Percentiles rank a stretch among this genome's conserved stretches.
These are phyloP conservation scores for Podospora bellae-mahoneyi DNA, from an alignment of 495 filamentous ascomycete species.

Conservation along the genomic window DNA sequence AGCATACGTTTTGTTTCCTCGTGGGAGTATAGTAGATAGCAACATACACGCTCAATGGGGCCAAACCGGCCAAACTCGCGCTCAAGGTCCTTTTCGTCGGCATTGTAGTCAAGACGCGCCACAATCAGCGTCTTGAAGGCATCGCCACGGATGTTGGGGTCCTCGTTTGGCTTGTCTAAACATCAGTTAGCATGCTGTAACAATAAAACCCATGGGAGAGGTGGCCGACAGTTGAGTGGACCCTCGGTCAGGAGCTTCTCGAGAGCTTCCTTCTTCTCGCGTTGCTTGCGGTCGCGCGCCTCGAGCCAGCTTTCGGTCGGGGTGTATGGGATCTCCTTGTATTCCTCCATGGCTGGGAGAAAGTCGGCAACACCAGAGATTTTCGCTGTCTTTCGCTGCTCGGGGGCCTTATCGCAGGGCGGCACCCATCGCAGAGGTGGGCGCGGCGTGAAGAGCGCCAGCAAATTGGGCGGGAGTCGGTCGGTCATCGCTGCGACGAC, in stretches of 20 bases:
- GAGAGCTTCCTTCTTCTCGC: conserved; percentile 68
- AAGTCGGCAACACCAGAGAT: conserved; percentile 72
- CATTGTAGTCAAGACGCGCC: conserved; percentile 81
- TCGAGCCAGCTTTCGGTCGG: conserved; percentile 93
- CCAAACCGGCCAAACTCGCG: conserved; percentile 93
- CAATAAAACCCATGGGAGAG: conserved; percentile 1
- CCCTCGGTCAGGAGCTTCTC: conserved; percentile 64
- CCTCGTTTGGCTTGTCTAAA: conserved; percentile 66
- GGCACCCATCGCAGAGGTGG: conserved; percentile 88
- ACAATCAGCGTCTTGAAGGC: conserved; percentile 95
- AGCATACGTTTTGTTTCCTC: conserved; percentile 8
- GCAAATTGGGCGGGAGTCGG: conserved; percentile 86
- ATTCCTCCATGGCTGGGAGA: conserved; percentile 64
- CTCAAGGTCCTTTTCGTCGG: conserved; percentile 84
- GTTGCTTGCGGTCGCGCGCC: conserved; percentile 70
- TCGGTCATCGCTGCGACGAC: conserved; percentile 63
- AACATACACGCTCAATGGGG: conserved; percentile 82
- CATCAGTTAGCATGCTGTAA: conserved; percentile 11
- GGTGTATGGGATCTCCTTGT: conserved; percentile 68
- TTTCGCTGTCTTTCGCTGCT: conserved; percentile 69
- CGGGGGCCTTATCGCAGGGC: conserved; percentile 76
- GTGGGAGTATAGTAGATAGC: not conserved
- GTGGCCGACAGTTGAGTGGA: conserved; percentile 57
- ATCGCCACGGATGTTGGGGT: conserved; percentile 85
- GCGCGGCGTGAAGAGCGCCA: conserved; percentile 90